A percentile compares a stretch with the other conserved stretches of the same genome.
Evolutionary conservation across 768 basidiomycete genomes (phyloP).

Genomic region (Porpolomopsis calyptriformis): DNA sequence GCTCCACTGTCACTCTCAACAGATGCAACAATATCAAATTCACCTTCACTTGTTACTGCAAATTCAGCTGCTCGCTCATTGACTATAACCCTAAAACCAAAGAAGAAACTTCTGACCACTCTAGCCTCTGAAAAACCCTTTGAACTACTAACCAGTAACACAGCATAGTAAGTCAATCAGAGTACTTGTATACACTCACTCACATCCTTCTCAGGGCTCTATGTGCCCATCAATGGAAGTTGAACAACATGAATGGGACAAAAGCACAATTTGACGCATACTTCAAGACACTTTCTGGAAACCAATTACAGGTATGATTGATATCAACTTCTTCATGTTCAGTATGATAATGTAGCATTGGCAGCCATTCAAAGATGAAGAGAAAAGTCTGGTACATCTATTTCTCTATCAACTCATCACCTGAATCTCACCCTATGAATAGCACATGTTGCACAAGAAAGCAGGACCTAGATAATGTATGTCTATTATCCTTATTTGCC

Average conservation of each 20-base stretch:
- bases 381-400: neutral
- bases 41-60: too few relatives aligned
- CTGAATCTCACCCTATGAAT: neutral
- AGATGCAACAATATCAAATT: neutral
- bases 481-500: neutral
- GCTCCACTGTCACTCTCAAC: neutral
- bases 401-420: neutral
- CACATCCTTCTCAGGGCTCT: neutral
- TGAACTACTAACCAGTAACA: neutral
- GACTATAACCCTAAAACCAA: neutral
- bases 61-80: neutral
- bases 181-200: neutral
- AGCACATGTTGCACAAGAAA: neutral
- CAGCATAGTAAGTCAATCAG: neutral
- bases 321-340: neutral
- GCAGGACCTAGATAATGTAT: neutral
- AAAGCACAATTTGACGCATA: neutral
- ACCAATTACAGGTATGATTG: neutral
- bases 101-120: neutral
- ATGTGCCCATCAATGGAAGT: neutral
- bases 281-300: neutral
- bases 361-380: constrained; percentile 1
- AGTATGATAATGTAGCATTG: neutral
- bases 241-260: neutral
- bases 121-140: neutral